These are phyloP conservation scores for Monosporascus sp. DNA, from an alignment of 2,329 filamentous ascomycete genomes.

Conservation along the genomic window DNA sequence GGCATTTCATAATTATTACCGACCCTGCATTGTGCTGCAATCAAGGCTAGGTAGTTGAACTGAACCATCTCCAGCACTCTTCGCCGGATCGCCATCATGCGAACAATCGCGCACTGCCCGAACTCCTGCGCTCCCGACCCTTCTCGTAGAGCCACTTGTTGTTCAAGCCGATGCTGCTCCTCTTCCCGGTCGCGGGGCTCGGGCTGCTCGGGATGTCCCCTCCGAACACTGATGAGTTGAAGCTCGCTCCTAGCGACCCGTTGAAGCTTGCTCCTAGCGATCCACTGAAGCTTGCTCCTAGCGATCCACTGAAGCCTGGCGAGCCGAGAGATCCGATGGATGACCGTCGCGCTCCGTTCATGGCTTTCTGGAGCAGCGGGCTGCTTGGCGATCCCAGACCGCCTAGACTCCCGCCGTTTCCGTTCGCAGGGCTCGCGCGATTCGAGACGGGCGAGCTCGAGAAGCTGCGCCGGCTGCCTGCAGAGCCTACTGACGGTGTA, in stretches of 20 bases:
- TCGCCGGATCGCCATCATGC: slow-evolving; percentile 6
- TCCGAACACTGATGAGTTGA: slow-evolving; percentile 42
- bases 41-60: no score
- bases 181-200: slow-evolving; percentile 53
- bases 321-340: slow-evolving; percentile 55
- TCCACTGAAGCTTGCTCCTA: slow-evolving; percentile 44
- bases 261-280: slow-evolving; percentile 55
- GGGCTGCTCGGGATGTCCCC: slow-evolving; percentile 69
- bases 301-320: slow-evolving; percentile 48
- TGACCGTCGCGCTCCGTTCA: slow-evolving; percentile 51
- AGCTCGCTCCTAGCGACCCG: slow-evolving; percentile 34
- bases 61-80: neutral
- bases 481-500: slow-evolving; percentile 62
- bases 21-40: neutral
- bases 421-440: slow-evolving; percentile 42
- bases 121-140: slow-evolving; percentile 49
- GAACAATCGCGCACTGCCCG: slow-evolving; percentile 36
- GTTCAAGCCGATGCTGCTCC: slow-evolving; percentile 72
- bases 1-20: neutral
- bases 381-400: slow-evolving; percentile 42
- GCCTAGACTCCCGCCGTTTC: slow-evolving; percentile 22
- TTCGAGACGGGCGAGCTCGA: slow-evolving; percentile 54
- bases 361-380: slow-evolving; percentile 63
- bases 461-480: slow-evolving; percentile 53
- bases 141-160: slow-evolving; percentile 95